phyloP scores from a whole-genome alignment of 306 rosid genomes.

The Echinosophora koreensis region DNA sequence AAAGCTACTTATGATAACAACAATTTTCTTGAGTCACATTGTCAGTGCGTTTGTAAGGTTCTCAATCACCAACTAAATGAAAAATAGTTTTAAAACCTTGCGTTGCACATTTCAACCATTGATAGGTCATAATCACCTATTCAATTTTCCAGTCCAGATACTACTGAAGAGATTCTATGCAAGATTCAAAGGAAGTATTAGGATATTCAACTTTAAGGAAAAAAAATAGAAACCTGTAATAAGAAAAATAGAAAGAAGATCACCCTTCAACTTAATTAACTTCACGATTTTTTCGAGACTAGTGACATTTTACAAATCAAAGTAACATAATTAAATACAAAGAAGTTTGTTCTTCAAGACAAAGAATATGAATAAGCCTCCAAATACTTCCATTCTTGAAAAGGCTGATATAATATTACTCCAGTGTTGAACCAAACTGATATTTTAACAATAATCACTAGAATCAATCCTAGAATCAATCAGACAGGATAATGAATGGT shows the following conservation, averaged over 20 bases:
- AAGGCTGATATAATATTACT: background rate
- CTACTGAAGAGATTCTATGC: background rate
- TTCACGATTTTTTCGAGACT: background rate
- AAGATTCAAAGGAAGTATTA: conserved; percentile 17
- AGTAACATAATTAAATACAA: background rate
- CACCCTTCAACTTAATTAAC: background rate
- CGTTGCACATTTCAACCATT: conserved; percentile 1
- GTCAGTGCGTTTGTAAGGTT: too few species aligned
- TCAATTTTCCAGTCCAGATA: conserved; percentile 13
- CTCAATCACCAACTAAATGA: background rate
- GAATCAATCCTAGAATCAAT: background rate
- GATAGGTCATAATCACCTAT: background rate
- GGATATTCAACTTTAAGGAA: conserved; percentile 16
- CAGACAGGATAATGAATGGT: background rate
- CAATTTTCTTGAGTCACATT: background rate
- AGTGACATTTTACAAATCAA: too few species aligned
- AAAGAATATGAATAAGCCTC: too few species aligned
- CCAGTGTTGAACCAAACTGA: conserved; percentile 28
- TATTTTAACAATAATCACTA: background rate
- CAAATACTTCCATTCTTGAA: too few species aligned
- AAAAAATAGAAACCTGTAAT: background rate
- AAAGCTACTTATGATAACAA: background rate
- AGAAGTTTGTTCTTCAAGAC: background rate
- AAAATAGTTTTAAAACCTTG: conserved; percentile 28
- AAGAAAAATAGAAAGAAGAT: background rate